phyloP scores from a whole-genome alignment of 2,329 filamentous ascomycete species.

The Pestalotiopsis sp. region DNA sequence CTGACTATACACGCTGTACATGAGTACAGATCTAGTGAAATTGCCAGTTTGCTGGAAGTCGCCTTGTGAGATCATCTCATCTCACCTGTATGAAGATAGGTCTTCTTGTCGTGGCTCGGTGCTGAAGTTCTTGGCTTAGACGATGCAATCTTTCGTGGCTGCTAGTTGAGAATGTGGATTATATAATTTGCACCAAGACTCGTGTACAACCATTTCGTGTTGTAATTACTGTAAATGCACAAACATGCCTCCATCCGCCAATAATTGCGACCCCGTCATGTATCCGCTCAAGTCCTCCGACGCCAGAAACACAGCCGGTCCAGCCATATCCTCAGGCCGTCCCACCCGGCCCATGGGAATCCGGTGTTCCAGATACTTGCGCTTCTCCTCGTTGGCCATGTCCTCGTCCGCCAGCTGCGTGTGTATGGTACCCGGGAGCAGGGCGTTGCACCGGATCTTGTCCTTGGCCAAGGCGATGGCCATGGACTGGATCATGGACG shows the following conservation, averaged over 20 bases:
- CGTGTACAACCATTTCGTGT: no score
- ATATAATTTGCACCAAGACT: no score
- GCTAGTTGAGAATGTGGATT: no score
- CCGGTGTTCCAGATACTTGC: slow-evolving; percentile 76
- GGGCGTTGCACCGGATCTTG: slow-evolving; percentile 78
- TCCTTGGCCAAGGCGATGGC: slow-evolving; percentile 79
- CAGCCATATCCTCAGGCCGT: slow-evolving; percentile 71
- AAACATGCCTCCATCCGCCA: slow-evolving; percentile 89
- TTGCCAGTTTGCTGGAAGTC: no score
- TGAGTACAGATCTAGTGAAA: no score
- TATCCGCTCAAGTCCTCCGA: slow-evolving; percentile 79
- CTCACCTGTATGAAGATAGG: no score
- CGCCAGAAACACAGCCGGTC: slow-evolving; percentile 83
- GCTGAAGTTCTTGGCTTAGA: no score
- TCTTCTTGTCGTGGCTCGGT: no score
- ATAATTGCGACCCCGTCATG: slow-evolving; percentile 78
- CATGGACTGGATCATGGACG: slow-evolving; percentile 81
- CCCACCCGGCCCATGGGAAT: slow-evolving; percentile 81
- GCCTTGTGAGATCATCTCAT: no score
- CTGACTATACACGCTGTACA: no score
- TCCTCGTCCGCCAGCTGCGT: slow-evolving; percentile 87
- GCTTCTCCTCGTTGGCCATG: slow-evolving; percentile 71
- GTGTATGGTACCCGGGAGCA: slow-evolving; percentile 80
- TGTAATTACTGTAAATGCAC: slow-evolving; percentile 67
- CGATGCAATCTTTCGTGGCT: no score